These are phyloP conservation scores for Cyclotella choctawhatcheeana DNA, from an alignment of 108 stramenopile species.

Conservation along the genomic window DNA sequence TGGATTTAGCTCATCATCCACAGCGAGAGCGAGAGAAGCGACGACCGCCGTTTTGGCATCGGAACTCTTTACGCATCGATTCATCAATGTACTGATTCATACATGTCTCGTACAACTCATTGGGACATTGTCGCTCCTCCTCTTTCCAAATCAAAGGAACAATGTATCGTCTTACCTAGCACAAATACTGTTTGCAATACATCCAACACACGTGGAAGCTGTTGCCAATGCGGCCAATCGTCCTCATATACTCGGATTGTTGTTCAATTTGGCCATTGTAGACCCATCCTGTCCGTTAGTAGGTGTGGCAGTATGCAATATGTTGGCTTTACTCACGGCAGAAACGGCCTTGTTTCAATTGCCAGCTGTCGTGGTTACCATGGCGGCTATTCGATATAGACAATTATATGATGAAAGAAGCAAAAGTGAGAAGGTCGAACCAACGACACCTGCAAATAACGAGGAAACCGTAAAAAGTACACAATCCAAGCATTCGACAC, in stretches of 20 bases:
- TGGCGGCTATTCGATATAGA: constrained; percentile 58
- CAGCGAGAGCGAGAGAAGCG: too few relatives aligned
- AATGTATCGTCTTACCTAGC: constrained; percentile 28
- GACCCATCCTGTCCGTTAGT: constrained; percentile 50
- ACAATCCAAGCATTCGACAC: too few relatives aligned
- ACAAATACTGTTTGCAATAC: constrained; percentile 69
- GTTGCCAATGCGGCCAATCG: constrained; percentile 89
- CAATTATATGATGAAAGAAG: constrained; percentile 8
- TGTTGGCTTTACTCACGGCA: constrained; percentile 62
- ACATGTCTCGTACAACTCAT: constrained; percentile 66
- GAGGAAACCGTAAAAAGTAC: too few relatives aligned
- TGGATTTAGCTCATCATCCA: too few relatives aligned
- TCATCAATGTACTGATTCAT: constrained; percentile 75
- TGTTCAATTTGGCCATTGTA: constrained; percentile 43
- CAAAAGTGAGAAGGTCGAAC: constrained; percentile 1
- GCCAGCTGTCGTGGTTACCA: constrained; percentile 63
- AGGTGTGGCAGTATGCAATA: constrained; percentile 19
- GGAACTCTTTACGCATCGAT: constrained; percentile 66
- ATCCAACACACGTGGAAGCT: constrained; percentile 84
- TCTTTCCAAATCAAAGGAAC: constrained; percentile 41
- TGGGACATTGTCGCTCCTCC: constrained; percentile 47
- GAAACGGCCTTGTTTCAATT: constrained; percentile 82
- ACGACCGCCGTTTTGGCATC: constrained; percentile 24
- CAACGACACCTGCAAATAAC: background rate
- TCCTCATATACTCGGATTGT: constrained; percentile 74